Conservation (phyloP, 352 stramenopile genomes). For the Phytophthora pisi region DNA sequence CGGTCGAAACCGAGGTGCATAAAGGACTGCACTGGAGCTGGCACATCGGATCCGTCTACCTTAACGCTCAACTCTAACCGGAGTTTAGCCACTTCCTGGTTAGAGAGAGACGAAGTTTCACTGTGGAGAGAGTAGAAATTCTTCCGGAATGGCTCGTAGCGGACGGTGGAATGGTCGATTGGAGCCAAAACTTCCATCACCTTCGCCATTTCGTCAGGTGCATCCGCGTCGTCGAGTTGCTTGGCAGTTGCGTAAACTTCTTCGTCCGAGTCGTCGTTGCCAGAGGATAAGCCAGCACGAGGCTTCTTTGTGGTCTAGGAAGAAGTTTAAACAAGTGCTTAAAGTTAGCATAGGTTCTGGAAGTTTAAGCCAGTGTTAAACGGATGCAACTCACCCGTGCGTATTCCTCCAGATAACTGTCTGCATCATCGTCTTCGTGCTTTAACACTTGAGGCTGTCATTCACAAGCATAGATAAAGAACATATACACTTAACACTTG, state of each 20-base stretch:
- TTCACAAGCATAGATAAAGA: not conserved
- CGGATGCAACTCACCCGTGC: slow-evolving; percentile 27
- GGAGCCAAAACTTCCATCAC: slow-evolving; percentile 78
- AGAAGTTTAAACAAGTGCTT: slow-evolving; percentile 10
- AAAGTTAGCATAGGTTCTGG: not conserved
- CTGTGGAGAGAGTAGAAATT: slow-evolving; percentile 67
- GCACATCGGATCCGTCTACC: slow-evolving; percentile 55
- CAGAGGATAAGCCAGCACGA: slow-evolving; percentile 10
- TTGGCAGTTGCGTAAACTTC: slow-evolving; percentile 78
- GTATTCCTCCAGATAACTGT: slow-evolving; percentile 41
- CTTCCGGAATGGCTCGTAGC: slow-evolving; percentile 88
- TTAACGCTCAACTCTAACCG: slow-evolving; percentile 54
- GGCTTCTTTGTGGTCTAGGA: slow-evolving; percentile 48
- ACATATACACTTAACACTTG: not conserved
- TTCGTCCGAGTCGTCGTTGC: slow-evolving; percentile 68
- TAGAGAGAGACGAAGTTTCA: slow-evolving; percentile 44
- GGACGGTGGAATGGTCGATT: slow-evolving; percentile 67
- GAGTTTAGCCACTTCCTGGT: slow-evolving; percentile 45
- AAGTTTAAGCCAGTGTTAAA: slow-evolving; percentile 7
- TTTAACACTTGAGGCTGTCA: slow-evolving; percentile 42
- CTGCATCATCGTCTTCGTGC: slow-evolving; percentile 36
- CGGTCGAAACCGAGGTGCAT: slow-evolving; percentile 72
- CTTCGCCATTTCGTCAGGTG: slow-evolving; percentile 43
- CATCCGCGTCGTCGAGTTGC: slow-evolving; percentile 39
- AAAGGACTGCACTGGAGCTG: slow-evolving; percentile 77